Evolutionary conservation across 108 stramenopile genomes (phyloP), one percentile per base, ranked within the genome.

Genomic region (Cylindrotheca closterium): DNA sequence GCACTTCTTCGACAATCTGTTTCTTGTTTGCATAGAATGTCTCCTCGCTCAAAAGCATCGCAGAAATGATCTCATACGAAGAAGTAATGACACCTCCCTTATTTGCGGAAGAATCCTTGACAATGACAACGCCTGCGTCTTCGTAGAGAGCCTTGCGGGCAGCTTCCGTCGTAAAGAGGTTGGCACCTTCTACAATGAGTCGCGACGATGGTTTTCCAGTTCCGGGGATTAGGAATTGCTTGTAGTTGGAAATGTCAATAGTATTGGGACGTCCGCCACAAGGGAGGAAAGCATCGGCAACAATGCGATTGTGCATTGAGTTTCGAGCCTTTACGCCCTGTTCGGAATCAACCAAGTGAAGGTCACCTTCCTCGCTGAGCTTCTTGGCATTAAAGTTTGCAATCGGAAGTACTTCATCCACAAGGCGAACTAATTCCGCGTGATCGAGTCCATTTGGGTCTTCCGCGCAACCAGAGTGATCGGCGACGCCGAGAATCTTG

Each of bases 21-120:
- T 81, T 80, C 79, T 99, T 99, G 84, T 94, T 79, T 29, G 89
- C 83, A 47, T 83, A 82, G 80, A 99, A 99, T 69, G 96, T 95
- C 30, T 93, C 83, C 60, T 96, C 91, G 47, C 75, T 81, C 54
- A 96, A 48, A 34, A 99, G 64, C 97, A 98, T 98, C 49, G 97
- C 95, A 21, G 96, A 85, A 64, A 86, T 84, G 53, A 98, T 96
- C 70, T 99, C 98, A 68, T 93, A 97, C 45, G 92, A 94, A 30
- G 91, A 93, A 53, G 95, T 96, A 58, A 99, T 97, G 12, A 99
- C 98, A 46, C 98, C 98, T 30, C 93, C 91, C 77, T 99, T 99
- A 83, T 99, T 99, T 23, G 98, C 98, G 55, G 95, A 96, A 18
- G 94, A 95, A 78, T 99, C 98, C 72, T 99, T 99, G 48, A 99